Evolutionary conservation across 1,139 yeast genomes (phyloP), one percentile per base, ranked within the genome.

Genomic region (Taphrina wiesneri): DNA sequence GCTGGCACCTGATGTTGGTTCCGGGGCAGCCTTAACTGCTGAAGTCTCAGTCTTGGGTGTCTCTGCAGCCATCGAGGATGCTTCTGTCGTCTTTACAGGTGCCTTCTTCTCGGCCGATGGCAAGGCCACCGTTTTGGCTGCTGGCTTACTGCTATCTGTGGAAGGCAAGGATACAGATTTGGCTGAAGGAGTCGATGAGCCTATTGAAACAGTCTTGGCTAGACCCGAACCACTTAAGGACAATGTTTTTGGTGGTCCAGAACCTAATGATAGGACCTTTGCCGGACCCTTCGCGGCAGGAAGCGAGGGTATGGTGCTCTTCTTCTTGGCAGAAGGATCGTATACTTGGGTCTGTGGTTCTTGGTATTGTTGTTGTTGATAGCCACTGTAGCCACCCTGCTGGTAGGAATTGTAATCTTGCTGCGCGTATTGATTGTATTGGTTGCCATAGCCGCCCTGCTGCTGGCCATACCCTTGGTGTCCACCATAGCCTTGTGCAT

Each of bases 331-430:
- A 15, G 53, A 39, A 2, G 66, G 63, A 17, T 51, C 56, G 52
- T 56, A 49, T 28, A 43, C 47, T 23, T 51, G 63, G 4, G 53
- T 39, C 34, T 62, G 45, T 2, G 36, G 47, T 62, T 68, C 51
- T 52, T 61, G 25, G 67, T 30, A 26, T 41, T 43, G 17, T 65
- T 66, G 32, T 59, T 54, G 60, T 66, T 69, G 61, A 13, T 62
- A 53, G 39, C 36, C 53, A 90, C 86, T 63, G 93, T 95, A 64
- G 67, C 70, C 68, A 68, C 79, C 80, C n/a, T 79, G 71, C 70
- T 77, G 81, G 41, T 74, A 73, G 41, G 71, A 65, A 41, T 69
- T 66, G 21, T 62, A 66, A 54, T 72, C 70, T 66, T 71, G 70
- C 52, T 69, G 69, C 17, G 70, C 69, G 25, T 71, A 68, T 46